Percentiles rank a stretch among this genome's conserved stretches.
Conservation (phyloP, 2,329 filamentous ascomycete genomes). For the Rhytidhysteron rufulum region DNA sequence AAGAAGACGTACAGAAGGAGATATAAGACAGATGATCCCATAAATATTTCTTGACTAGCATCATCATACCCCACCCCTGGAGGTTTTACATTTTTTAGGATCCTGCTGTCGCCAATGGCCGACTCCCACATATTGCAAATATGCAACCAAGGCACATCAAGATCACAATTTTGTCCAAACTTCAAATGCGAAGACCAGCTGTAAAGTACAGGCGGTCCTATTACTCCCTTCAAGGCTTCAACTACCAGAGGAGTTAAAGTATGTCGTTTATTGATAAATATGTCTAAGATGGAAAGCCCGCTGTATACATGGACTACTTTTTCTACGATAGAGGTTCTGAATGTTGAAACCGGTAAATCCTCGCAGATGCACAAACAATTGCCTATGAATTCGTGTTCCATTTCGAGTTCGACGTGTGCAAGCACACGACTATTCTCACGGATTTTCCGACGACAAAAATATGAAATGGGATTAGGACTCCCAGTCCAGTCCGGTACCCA, state of each 20-base stretch:
- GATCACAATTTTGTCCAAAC: background rate
- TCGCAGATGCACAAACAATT: background rate
- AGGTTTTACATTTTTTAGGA: background rate
- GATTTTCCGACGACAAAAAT: background rate
- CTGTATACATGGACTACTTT: no score
- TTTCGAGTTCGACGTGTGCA: background rate
- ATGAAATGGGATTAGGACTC: no score
- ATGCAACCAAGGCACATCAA: background rate
- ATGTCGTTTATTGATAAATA: no score
- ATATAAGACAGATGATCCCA: background rate
- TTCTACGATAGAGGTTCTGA: no score
- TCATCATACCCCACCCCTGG: background rate
- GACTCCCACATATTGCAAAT: background rate
- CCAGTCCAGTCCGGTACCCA: conserved; percentile 7
- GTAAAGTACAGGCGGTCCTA: no score
- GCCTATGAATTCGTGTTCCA: background rate
- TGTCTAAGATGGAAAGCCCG: no score
- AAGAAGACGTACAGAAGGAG: background rate
- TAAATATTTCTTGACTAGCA: background rate
- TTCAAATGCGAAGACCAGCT: background rate
- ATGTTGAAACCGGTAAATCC: no score
- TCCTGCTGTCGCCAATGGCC: background rate
- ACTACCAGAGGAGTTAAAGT: no score
- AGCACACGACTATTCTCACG: background rate
- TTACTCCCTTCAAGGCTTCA: no score